Conservation (phyloP, 805 yeast species). For the Kuraishia cidri region DNA sequence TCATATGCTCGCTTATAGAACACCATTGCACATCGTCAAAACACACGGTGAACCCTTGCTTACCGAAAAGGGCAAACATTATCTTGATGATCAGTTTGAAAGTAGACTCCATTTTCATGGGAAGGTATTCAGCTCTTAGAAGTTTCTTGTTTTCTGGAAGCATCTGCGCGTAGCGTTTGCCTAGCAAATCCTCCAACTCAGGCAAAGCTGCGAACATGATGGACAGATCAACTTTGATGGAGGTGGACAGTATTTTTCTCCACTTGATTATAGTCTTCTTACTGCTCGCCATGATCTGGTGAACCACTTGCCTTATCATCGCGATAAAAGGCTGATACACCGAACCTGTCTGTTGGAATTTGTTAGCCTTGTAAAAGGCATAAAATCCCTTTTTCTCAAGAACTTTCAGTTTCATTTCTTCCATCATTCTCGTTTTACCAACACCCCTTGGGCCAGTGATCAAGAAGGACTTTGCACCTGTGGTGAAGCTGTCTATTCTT, state of each 20-base stretch:
- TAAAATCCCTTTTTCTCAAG: conserved; percentile 20
- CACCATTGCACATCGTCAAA: conserved; percentile 39
- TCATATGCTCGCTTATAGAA: conserved; percentile 19
- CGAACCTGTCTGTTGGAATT: conserved; percentile 14
- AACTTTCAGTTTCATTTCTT: conserved; percentile 25
- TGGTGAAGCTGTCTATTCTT: conserved; percentile 8
- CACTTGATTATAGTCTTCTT: conserved; percentile 24
- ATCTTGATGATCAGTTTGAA: conserved; percentile 31
- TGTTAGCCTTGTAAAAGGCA: conserved; percentile 18
- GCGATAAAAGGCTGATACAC: conserved; percentile 7
- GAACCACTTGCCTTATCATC: conserved; percentile 21
- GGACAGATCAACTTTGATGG: conserved; percentile 30
- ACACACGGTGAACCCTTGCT: conserved; percentile 31
- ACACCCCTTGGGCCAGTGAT: conserved; percentile 33
- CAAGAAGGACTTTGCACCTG: conserved; percentile 18
- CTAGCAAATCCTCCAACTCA: conserved; percentile 31
- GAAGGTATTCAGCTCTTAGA: conserved; percentile 9
- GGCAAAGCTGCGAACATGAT: conserved; percentile 33
- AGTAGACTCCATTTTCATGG: conserved; percentile 25
- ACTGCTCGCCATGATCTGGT: conserved; percentile 30
- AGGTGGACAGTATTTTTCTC: conserved; percentile 27
- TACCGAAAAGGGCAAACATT: conserved; percentile 29
- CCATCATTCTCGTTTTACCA: conserved; percentile 34
- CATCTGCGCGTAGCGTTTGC: conserved; percentile 25
- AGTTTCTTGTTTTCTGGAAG: conserved; percentile 11